These are phyloP conservation scores for Anthracocystis panici-leucophaei DNA, from an alignment of 1,284 basidiomycete species.

Conservation along the genomic window DNA sequence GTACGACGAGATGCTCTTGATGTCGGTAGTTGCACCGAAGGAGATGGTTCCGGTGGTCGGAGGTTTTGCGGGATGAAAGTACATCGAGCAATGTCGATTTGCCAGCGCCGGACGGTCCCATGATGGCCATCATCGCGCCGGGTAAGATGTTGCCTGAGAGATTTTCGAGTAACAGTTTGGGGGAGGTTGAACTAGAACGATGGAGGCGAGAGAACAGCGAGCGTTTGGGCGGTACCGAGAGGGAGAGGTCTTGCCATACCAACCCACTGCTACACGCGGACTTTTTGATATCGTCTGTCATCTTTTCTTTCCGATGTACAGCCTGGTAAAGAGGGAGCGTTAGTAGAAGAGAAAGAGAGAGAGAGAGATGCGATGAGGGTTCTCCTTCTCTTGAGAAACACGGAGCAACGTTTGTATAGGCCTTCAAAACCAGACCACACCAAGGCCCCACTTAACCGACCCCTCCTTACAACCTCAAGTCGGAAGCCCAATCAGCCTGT, in stretches of 20 bases:
- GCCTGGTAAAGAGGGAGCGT: too few species aligned
- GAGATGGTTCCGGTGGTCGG: constrained; percentile 11
- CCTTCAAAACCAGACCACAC: too few species aligned
- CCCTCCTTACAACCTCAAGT: too few species aligned
- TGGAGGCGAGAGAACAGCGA: constrained; percentile 1
- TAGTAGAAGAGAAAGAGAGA: too few species aligned
- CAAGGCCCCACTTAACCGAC: too few species aligned
- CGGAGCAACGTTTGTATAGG: too few species aligned
- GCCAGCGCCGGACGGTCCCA: constrained; percentile 70
- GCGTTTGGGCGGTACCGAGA: constrained; percentile 7
- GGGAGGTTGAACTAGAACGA: not conserved
- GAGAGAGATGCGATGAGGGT: too few species aligned
- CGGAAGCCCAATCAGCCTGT: too few species aligned
- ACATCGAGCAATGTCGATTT: constrained; percentile 71
- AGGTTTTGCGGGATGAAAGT: constrained; percentile 62
- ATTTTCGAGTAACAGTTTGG: constrained; percentile 13
- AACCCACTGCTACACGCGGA: constrained; percentile 2
- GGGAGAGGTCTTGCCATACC: constrained; percentile 22
- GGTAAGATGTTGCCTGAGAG: constrained; percentile 19
- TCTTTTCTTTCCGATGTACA: too few species aligned
- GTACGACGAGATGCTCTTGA: constrained; percentile 56
- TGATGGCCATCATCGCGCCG: constrained; percentile 53
- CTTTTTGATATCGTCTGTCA: constrained; percentile 18
- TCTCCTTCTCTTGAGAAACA: too few species aligned
- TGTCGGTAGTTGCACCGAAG: constrained; percentile 12